These are phyloP conservation scores for Aspergillus biplanus DNA, from an alignment of 495 filamentous ascomycete species.

Conservation along the genomic window DNA sequence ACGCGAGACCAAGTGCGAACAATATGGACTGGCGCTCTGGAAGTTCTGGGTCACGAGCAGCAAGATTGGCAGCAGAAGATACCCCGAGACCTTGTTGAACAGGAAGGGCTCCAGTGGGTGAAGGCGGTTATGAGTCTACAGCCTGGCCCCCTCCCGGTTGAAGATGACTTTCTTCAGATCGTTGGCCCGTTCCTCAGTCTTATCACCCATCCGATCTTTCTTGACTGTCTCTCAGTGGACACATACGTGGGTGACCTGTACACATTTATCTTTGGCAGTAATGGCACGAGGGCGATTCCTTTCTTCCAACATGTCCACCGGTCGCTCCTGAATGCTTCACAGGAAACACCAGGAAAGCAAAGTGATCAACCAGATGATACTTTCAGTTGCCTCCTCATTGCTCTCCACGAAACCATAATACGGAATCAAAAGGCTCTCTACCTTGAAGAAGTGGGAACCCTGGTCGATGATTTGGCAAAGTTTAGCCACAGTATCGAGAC, in stretches of 20 bases:
- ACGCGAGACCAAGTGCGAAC: neutral
- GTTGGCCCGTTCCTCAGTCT: neutral
- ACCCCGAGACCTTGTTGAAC: constrained; percentile 9
- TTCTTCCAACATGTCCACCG: constrained; percentile 3
- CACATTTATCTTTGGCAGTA: constrained; percentile 4
- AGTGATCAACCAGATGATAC: neutral
- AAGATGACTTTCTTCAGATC: neutral
- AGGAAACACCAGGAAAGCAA: too few species aligned
- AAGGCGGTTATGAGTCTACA: neutral
- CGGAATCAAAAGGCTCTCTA: constrained; percentile 9
- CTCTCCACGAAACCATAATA: neutral
- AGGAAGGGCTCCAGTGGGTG: constrained; percentile 4
- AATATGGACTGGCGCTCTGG: neutral
- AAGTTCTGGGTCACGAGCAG: neutral
- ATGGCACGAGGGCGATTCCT: neutral
- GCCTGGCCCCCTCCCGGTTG: neutral
- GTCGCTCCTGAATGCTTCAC: too few species aligned
- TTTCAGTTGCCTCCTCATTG: neutral
- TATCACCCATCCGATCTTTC: neutral
- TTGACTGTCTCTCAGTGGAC: constrained; percentile 11
- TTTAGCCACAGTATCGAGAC: too few species aligned
- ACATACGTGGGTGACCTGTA: constrained; percentile 11
- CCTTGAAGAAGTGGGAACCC: neutral
- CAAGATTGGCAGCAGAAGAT: neutral
- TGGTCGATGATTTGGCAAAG: neutral